Base-by-base conservation (phyloP, 2,329 filamentous ascomycete species). In the Calonectria henricotiae region DNA sequence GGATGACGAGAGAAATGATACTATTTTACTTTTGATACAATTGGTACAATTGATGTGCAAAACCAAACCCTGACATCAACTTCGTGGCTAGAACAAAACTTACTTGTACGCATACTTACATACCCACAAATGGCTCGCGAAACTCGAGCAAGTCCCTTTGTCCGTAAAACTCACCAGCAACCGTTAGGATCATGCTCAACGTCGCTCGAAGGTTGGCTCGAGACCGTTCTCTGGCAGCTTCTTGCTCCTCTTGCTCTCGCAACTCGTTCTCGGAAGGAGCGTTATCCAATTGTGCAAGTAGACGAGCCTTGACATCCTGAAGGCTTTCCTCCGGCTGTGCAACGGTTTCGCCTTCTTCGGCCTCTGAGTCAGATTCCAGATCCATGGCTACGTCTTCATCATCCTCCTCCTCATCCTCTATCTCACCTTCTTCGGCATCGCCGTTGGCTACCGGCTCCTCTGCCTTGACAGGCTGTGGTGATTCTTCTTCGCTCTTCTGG, bases 101-200 rank as follows among this genome's bases (percentile, higher is more conserved):
- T 32, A 35, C 20, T 44, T 63, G 27, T 37, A 44, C 44, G 15
- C 30, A 67, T 17, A 73, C 68, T 80, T 82, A 85, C 74, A 86
- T 79, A 39, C 83, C 83, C 25, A 85, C 83, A 76, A 90, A 91
- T 4, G 89, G 88, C 71, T 92, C 89, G 68, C 94, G 89, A 71
- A 92, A 93, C 76, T 93, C 90, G 60, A 98, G 87, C 72, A 98
- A 83, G 81, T 98, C 96, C 73, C 92, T 88, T 83, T 98, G 96
- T 1, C 96, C 95, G 82, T 95, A 98, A 74, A 93, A 90, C 82
- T 98, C 95, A 76, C 94, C 95, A 58, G 93, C 92, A 41, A 98
- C 88, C 0, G 94, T 96, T 75, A 98, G 85, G 64, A 98, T 94
- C 94, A 97, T 97, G 82, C 97, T 95, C 39, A 98, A 86, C 46